Base-by-base conservation (phyloP, 345 rosid genomes). In the Populus ilicifolia region DNA sequence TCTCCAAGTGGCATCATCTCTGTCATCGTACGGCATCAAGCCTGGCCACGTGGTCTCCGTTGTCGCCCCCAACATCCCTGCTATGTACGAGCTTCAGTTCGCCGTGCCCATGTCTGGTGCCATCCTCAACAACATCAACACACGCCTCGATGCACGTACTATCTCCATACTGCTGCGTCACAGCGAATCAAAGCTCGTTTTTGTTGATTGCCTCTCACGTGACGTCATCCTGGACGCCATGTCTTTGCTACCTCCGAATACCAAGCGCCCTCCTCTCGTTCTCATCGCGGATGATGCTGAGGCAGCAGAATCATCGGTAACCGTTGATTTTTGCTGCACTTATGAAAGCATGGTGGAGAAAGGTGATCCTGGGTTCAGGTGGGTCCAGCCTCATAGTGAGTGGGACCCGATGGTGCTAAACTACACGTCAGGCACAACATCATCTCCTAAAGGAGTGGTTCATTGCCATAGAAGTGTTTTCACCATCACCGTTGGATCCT, bases 81-180 rank as follows among this genome's bases (percentile, higher is more conserved):
- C 82, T 9, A 79, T 79, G 70, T 74, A 79, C 66, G 82, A 79
- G 75, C 82, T 79, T 29, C 82, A 79, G 12, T 79, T 79, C n/a
- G 75, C 78, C 4, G 82, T 79, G 7, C 78, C 82, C 46, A 69
- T 79, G 78, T 70, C 82, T 1, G 78, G 82, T 7, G 78, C 78
- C 43, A n/a, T 79, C 29, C 77, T 79, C 69, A 79, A 69, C 75
- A 79, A 62, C 75, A 35, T 79, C 41, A 74, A 74, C 44, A 69
- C 78, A 36, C 78, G 82, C 43, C 82, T 79, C 4, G 82, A 79
- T 41, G 82, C 82, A 3, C 82, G 82, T 5, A 79, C 82, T 6
- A 36, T 79, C 41, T 79, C 82, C 12, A 12, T 69, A 12, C 82
- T 74, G 38, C 78, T 74, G 33, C 52, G 65, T 21, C 82, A 79